These are phyloP conservation scores for Aspergillus sp. DNA, from an alignment of 2,329 filamentous ascomycete species.

Conservation along the genomic window DNA sequence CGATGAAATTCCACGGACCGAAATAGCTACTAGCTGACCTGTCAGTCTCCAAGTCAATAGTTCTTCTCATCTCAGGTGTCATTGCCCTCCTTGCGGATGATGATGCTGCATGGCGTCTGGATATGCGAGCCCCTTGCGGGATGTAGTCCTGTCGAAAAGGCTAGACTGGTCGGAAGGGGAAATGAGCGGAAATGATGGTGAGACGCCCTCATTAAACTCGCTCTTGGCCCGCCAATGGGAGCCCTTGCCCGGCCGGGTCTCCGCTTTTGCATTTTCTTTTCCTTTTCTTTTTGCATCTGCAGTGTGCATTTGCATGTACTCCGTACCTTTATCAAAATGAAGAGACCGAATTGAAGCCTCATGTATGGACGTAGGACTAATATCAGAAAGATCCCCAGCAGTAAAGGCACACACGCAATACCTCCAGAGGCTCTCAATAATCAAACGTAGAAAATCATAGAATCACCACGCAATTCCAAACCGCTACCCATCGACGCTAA, in stretches of 20 bases:
- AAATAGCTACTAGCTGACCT: background rate
- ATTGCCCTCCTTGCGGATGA: too few species aligned
- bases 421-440: background rate
- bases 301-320: background rate
- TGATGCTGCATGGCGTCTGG: background rate
- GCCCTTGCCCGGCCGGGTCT: background rate
- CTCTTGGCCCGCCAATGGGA: background rate
- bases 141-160: background rate
- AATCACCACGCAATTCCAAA: background rate
- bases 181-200: slow-evolving; percentile 1
- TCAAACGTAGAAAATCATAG: background rate
- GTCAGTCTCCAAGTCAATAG: background rate
- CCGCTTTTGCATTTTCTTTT: background rate
- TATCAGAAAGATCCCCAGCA: background rate
- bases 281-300: background rate
- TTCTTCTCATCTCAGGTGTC: background rate
- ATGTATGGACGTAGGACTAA: too few species aligned
- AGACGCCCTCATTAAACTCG: slow-evolving; percentile 1
- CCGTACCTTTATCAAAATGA: too few species aligned
- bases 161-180: background rate
- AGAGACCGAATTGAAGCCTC: too few species aligned
- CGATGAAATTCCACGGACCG: background rate
- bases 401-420: background rate
- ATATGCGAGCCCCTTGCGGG: background rate
- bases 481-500: slow-evolving; percentile 4